Percentiles rank a stretch among this genome's conserved stretches.
These are phyloP conservation scores for Sphaerulina populicola DNA, from an alignment of 2,329 filamentous ascomycete species.

Conservation along the genomic window DNA sequence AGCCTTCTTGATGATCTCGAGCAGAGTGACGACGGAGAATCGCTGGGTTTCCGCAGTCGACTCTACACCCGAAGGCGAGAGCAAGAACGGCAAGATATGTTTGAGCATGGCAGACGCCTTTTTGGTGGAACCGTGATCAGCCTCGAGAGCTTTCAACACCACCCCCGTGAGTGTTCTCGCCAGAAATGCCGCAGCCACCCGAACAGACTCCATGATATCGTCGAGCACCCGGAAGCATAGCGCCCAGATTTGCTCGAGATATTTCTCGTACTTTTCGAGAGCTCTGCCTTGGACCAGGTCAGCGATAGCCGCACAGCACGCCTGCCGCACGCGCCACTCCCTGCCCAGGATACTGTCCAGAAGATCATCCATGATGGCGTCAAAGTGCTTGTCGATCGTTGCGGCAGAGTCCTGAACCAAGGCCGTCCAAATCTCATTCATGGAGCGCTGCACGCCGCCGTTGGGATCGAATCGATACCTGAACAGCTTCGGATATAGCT, in stretches of 20 bases:
- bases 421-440: slow-evolving; percentile 96
- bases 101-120: slow-evolving; percentile 72
- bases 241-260: slow-evolving; percentile 77
- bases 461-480: slow-evolving; percentile 95
- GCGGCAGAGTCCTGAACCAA: slow-evolving; percentile 79
- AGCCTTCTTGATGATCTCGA: slow-evolving; percentile 84
- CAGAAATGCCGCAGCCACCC: slow-evolving; percentile 68
- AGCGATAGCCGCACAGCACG: slow-evolving; percentile 80
- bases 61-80: slow-evolving; percentile 82
- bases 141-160: slow-evolving; percentile 75
- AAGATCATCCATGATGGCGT: slow-evolving; percentile 79
- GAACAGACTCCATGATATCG: slow-evolving; percentile 88
- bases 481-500: slow-evolving; percentile 89
- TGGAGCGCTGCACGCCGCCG: slow-evolving; percentile 80
- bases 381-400: slow-evolving; percentile 73
- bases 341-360: slow-evolving; percentile 77
- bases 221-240: slow-evolving; percentile 85
- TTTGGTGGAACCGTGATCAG: slow-evolving; percentile 57
- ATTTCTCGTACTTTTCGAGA: slow-evolving; percentile 61
- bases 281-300: slow-evolving; percentile 78
- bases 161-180: slow-evolving; percentile 78
- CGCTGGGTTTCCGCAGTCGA: slow-evolving; percentile 80
- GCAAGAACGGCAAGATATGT: slow-evolving; percentile 79
- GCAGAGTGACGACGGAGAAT: slow-evolving; percentile 69
- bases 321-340: slow-evolving; percentile 89